Percentiles rank a stretch among this genome's conserved stretches.
Evolutionary conservation across 345 rosid genomes (phyloP).

Genomic region (Salix suchowensis): DNA sequence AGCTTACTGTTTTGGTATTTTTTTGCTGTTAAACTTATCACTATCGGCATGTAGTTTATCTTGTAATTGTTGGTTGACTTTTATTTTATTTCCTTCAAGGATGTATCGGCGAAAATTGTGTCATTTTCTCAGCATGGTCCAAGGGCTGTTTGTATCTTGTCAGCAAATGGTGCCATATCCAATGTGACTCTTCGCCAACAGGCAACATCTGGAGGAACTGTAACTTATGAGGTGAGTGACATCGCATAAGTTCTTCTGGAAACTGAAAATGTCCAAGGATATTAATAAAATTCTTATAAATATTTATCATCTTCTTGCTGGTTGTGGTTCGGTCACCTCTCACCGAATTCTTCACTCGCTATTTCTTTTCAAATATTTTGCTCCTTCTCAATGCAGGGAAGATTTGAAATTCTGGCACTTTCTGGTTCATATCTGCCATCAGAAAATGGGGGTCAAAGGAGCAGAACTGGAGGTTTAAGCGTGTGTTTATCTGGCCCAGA

Average conservation of each 20-base stretch:
- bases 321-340: neutral
- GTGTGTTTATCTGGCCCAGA: conserved; percentile 80
- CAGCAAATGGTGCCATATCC: conserved; percentile 74
- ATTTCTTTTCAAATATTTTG: neutral
- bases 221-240: conserved; percentile 63
- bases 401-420: conserved; percentile 78
- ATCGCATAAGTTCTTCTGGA: neutral
- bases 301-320: neutral
- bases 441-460: conserved; percentile 63
- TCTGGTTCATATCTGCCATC: conserved; percentile 77
- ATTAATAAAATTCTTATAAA: neutral
- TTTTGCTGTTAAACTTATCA: neutral
- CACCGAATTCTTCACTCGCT: neutral
- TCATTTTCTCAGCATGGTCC: conserved; percentile 66
- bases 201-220: conserved; percentile 70
- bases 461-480: conserved; percentile 72
- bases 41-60: neutral
- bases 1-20: neutral
- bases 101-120: conserved; percentile 59
- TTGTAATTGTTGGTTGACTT: neutral
- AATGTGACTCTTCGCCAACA: conserved; percentile 71
- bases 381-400: conserved; percentile 48
- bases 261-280: neutral
- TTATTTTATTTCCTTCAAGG: conserved; percentile 35
- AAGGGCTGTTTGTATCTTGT: conserved; percentile 57